Base-by-base conservation (phyloP, 2,329 filamentous ascomycete genomes). In the Pseudogymnoascus sp. region DNA sequence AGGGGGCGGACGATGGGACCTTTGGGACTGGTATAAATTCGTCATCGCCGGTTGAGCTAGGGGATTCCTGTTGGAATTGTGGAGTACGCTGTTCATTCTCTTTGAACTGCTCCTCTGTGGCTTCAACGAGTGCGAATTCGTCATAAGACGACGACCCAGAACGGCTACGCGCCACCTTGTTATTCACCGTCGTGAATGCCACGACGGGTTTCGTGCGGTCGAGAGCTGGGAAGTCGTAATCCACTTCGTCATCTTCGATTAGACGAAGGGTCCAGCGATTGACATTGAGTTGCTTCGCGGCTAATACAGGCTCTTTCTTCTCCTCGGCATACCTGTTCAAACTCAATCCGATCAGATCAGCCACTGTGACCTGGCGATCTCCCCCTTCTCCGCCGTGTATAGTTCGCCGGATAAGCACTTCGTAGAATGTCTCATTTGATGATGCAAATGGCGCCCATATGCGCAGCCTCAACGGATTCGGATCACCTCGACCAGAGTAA, bases 261-360 rank as follows among this genome's bases (percentile, higher is more conserved):
- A 95, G 92, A 42, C 90, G 83, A 63, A 95, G 76, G 23, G 86
- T 90, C 88, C 89, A 94, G 78, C 86, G 86, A 70, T 93, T 93
- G 68, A 92, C 87, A 68, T 90, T 91, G 61, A 85, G 78, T 70
- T 91, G 90, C 60, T 86, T 83, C 1, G 77, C 73, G 0, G 84
- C 77, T 8, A 94, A 77, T 0, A 81, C 72, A 3, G 90, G 90
- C 66, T 91, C 84, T 28, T 85, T 78, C 68, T 89, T 89, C 71
- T 92, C 89, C 69, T 92, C 87, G 59, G 85, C 84, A 72, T 93
- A 94, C 66, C 88, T 81, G 80, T 88, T 92, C 11, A 95, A 75
- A 66, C 87, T 87, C 65, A 93, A 80, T 0, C 90, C 91, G 67
- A 95, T 92, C n/a, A 92, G 81, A 69, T 95, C 90, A 1, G 86